phyloP scores from a whole-genome alignment of 768 basidiomycete species.

The Lactarius psammicola region DNA sequence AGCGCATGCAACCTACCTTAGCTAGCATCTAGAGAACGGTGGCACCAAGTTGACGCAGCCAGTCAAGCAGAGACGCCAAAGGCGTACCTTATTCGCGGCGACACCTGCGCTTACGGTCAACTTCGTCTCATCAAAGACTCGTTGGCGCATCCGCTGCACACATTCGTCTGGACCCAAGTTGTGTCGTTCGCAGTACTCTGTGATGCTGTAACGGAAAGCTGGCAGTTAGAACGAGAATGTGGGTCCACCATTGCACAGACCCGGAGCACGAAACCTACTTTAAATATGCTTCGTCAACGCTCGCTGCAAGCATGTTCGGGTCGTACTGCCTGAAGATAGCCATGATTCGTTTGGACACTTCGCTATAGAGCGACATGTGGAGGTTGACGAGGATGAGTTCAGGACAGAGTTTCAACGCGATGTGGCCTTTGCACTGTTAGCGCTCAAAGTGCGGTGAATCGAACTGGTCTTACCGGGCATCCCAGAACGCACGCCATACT shows the following conservation, averaged over 20 bases:
- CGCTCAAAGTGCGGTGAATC: neutral
- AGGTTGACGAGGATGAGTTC: constrained; percentile 69
- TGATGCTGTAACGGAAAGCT: constrained; percentile 56
- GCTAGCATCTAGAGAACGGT: constrained; percentile 68
- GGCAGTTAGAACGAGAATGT: neutral
- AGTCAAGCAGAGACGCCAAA: constrained; percentile 24
- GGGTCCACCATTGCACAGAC: neutral
- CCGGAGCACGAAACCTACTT: constrained; percentile 61
- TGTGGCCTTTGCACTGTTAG: constrained; percentile 56
- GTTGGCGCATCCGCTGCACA: constrained; percentile 71
- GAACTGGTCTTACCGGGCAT: constrained; percentile 70
- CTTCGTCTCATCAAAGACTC: constrained; percentile 73
- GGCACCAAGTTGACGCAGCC: neutral
- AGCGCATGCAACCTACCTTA: constrained; percentile 54
- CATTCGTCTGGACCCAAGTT: constrained; percentile 66
- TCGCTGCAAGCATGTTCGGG: constrained; percentile 68
- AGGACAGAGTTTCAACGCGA: constrained; percentile 93
- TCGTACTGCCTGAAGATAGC: constrained; percentile 67
- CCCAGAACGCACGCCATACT: constrained; percentile 87
- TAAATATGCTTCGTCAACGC: constrained; percentile 89
- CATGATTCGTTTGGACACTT: constrained; percentile 73
- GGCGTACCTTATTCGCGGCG: constrained; percentile 84
- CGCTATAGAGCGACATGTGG: constrained; percentile 59
- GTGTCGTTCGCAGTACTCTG: constrained; percentile 73
- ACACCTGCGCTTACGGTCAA: constrained; percentile 95